Evolutionary conservation across 768 basidiomycete genomes (phyloP), one percentile per base, ranked within the genome.

Genomic region (Sutorius australiensis): DNA sequence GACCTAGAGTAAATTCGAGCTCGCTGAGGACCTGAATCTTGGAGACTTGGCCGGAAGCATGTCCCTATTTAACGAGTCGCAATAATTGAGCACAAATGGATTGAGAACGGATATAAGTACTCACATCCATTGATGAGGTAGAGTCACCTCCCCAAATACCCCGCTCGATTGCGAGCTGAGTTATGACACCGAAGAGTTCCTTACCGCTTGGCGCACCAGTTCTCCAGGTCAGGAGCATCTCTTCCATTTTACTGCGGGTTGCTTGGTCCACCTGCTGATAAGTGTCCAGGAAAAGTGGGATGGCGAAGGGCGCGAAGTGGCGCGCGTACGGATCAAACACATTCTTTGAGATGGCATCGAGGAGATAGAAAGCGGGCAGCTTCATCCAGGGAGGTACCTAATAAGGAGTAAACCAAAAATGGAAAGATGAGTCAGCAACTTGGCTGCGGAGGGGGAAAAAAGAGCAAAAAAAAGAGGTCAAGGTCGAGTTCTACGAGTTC

Each of bases 341-440:
- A 74, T 98, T 98, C 71, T 99, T 99, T 50, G 91, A 91, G 54
- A 99, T 93, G 13, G 95, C 95, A 66, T 98, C 97, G 65, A 99
- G 78, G 7, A 98, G 81, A 67, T 98, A 99, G 62, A 98, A 93
- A 0, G 89, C 80, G 1, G 97, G 95, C 8, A 99, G 77, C 73
- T 97, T 95, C 79, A 90, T 87, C 77, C 83, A 87, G 19, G 88
- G 83, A 17, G 86, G 85, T 12, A 93, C 92, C 95, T 98, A 73
- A 66, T 34, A 53, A 54, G 54, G 61, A 58, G 39, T 32, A 42
- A 64, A 46, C 62, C 58, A 55, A 58, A 61, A 72, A 64, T 38
- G 58, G 66, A 56, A 75, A 72, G 61, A 80, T 86, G 74, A 86
- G 87, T 90, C 84, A 90, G 84, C 86, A 44, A 45, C 72, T 55